These are phyloP conservation scores for Citrus reticulata DNA, from an alignment of 345 rosid genomes.

Conservation along the genomic window DNA sequence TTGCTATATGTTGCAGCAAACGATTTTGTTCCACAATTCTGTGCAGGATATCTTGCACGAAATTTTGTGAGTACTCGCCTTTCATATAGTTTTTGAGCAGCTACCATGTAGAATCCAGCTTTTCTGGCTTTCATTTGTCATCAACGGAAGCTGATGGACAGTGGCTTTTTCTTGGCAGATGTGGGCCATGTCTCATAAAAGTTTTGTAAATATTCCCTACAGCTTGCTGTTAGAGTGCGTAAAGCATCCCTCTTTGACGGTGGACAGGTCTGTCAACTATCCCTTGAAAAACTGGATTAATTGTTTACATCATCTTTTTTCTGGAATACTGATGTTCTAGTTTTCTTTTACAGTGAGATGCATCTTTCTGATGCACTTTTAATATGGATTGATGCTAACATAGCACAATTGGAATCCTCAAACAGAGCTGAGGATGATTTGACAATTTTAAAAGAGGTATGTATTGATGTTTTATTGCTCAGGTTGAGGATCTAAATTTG, in stretches of 20 bases:
- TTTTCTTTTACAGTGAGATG: slow-evolving; percentile 60
- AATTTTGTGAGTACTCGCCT: slow-evolving; percentile 57
- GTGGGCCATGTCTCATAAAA: slow-evolving; percentile 42
- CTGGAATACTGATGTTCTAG: slow-evolving; percentile 29
- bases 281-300: neutral
- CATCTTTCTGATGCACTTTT: slow-evolving; percentile 64
- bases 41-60: slow-evolving; percentile 64
- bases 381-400: slow-evolving; percentile 52
- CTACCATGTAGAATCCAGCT: neutral
- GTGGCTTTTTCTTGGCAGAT: slow-evolving; percentile 48
- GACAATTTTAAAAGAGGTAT: slow-evolving; percentile 57
- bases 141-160: slow-evolving; percentile 14
- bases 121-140: neutral
- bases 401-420: slow-evolving; percentile 22
- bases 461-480: slow-evolving; percentile 1
- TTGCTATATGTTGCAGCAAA: slow-evolving; percentile 49
- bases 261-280: slow-evolving; percentile 48
- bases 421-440: slow-evolving; percentile 25
- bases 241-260: slow-evolving; percentile 56
- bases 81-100: slow-evolving; percentile 20
- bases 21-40: slow-evolving; percentile 51
- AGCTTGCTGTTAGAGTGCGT: slow-evolving; percentile 45
- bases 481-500: neutral
- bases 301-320: neutral
- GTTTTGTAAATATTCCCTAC: slow-evolving; percentile 47